Evolutionary conservation across 108 stramenopile species (phyloP).

Genomic region (Cyclotella sp.): DNA sequence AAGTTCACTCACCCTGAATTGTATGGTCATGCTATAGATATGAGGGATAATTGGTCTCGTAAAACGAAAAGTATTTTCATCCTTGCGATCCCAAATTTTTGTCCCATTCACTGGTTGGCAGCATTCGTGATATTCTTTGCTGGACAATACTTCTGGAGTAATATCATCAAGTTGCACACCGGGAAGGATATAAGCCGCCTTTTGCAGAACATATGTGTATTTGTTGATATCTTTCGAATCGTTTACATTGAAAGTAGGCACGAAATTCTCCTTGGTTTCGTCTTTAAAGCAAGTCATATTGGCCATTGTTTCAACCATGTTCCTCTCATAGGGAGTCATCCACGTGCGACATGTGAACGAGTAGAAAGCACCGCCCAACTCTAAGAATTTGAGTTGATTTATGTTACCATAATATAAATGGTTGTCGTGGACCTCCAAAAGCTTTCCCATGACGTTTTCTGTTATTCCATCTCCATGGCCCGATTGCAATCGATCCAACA

Average conservation of each 20-base stretch:
- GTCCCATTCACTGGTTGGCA: constrained; percentile 13
- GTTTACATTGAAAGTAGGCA: constrained; percentile 2
- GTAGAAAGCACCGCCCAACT: constrained; percentile 11
- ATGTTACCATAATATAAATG: background rate
- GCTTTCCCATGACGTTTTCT: background rate
- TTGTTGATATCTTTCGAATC: background rate
- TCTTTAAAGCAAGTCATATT: constrained; percentile 11
- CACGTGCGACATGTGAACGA: constrained; percentile 16
- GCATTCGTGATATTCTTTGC: constrained; percentile 9
- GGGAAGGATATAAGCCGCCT: constrained; percentile 15
- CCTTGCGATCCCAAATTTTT: constrained; percentile 9
- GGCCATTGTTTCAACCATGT: constrained; percentile 8
- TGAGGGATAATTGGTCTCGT: constrained; percentile 10
- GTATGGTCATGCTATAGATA: constrained; percentile 5
- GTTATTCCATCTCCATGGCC: constrained; percentile 1
- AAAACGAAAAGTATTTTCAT: constrained; percentile 3
- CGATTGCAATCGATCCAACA: background rate
- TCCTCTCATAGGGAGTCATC: constrained; percentile 10
- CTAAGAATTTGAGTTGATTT: constrained; percentile 1
- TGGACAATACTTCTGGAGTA: constrained; percentile 2
- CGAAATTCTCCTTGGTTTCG: constrained; percentile 12
- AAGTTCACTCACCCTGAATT: constrained; percentile 5
- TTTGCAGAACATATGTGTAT: constrained; percentile 14
- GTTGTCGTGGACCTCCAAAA: constrained; percentile 5
- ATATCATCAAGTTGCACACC: constrained; percentile 8